Percentiles rank a stretch among this genome's conserved stretches.
Conservation (phyloP, 192 early-diverging fungal species). For the Powellomyces hirtus region DNA sequence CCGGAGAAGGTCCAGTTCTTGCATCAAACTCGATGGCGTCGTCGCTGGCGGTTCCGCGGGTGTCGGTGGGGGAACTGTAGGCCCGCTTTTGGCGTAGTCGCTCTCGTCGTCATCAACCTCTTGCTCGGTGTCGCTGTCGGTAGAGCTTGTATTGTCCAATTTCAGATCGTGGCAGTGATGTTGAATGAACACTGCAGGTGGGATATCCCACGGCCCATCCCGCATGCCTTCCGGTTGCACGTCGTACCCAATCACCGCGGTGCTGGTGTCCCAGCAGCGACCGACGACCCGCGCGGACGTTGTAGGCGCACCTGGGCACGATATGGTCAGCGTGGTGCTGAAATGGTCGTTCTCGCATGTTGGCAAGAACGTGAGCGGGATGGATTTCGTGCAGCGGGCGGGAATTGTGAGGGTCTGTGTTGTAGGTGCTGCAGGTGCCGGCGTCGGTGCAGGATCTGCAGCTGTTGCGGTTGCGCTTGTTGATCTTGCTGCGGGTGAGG, state of each 20-base stretch:
- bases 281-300: constrained; percentile 10
- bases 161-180: neutral
- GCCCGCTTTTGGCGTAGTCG: neutral
- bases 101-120: neutral
- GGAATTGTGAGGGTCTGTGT: neutral
- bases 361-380: neutral
- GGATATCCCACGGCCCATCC: constrained; percentile 23
- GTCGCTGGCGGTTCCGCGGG: neutral
- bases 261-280: constrained; percentile 44
- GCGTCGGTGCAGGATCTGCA: neutral
- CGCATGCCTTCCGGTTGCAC: constrained; percentile 20
- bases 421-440: neutral
- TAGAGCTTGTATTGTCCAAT: too few species aligned
- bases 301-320: neutral
- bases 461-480: too few species aligned
- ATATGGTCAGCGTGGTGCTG: neutral
- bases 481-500: neutral
- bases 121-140: neutral
- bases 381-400: neutral
- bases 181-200: constrained; percentile 8
- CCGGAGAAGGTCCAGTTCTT: constrained; percentile 3
- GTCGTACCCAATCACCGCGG: constrained; percentile 41
- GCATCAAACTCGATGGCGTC: neutral
- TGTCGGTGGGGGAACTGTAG: neutral
- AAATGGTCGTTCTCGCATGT: neutral